Evolutionary conservation across 768 basidiomycete genomes (phyloP), one percentile per base, ranked within the genome.

Genomic region (Termitomyces titanicus): DNA sequence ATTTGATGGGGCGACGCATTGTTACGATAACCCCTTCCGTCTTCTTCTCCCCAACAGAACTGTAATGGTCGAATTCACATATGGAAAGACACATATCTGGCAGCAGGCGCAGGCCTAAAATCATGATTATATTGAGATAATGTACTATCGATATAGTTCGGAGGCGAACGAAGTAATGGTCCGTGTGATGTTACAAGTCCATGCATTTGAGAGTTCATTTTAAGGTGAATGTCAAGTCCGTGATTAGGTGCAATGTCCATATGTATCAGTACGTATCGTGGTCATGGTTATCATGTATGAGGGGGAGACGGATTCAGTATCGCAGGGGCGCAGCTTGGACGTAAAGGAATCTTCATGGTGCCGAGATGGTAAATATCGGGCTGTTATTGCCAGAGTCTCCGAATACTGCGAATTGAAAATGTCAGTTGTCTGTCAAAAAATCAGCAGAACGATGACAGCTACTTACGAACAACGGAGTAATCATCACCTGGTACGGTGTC

Each of bases 401-500:
- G 51, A 71, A 69, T 31, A 71, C 70, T 71, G 53, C 44, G 42
- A 42, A 42, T 31, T 12, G 25, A 15, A 43, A 0, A 37, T 33
- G 40, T 50, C 48, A 40, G 51, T 48, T 50, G 51, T 44, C 11
- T 3, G 24, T 44, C 20, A 35, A 25, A 31, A 25, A 24, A 44
- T 15, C 2, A 17, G 33, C 25, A 13, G 2, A 10, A 18, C 37
- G 22, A 12, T 25, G 35, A 18, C 18, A 35, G 10, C 13, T 11
- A 78, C 76, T 70, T 58, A 79, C 77, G 51, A 58, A 72, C 72
- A 44, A 76, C 45, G 37, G 68, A 63, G 51, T 77, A 77, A 50
- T 74, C 71, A 24, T 62, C 49, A n/a, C 64, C 72, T 17, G 70
- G 58, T 1, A 51, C 37, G 17, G 60, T 58, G 20, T 74, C 69